Conservation (phyloP, 2,329 filamentous ascomycete genomes). For the Chalara sp. region DNA sequence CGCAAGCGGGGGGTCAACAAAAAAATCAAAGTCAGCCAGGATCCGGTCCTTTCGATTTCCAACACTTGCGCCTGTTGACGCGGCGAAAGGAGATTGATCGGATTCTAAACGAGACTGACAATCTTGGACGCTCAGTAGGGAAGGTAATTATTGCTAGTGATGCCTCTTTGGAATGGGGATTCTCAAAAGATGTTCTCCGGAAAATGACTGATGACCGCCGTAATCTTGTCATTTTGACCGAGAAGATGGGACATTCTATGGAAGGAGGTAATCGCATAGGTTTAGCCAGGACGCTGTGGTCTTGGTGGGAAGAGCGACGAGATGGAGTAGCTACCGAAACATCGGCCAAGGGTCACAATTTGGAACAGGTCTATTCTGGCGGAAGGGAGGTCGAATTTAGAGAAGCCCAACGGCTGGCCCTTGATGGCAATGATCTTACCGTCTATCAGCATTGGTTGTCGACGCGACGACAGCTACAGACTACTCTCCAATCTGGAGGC, state of each 20-base stretch:
- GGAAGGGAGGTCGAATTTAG: constrained; percentile 55
- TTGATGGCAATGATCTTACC: constrained; percentile 69
- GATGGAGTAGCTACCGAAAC: constrained; percentile 57
- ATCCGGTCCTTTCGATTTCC: constrained; percentile 82
- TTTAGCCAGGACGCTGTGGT: constrained; percentile 71
- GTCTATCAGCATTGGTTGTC: constrained; percentile 91
- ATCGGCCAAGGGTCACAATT: constrained; percentile 42
- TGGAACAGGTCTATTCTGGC: constrained; percentile 61
- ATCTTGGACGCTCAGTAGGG: constrained; percentile 37
- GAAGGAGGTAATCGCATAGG: constrained; percentile 16
- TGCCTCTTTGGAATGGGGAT: constrained; percentile 87
- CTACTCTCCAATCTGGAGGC: constrained; percentile 66
- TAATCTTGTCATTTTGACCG: constrained; percentile 84
- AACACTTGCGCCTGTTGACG: constrained; percentile 76
- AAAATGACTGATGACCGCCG: constrained; percentile 67
- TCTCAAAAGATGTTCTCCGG: constrained; percentile 74
- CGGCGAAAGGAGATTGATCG: constrained; percentile 73
- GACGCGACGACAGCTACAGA: constrained; percentile 79
- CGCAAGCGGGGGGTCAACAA: constrained; percentile 37
- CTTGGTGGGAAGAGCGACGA: constrained; percentile 65
- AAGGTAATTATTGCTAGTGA: constrained; percentile 89
- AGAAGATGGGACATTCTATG: constrained; percentile 47
- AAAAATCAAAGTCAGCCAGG: constrained; percentile 44
- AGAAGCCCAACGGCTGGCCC: constrained; percentile 54
- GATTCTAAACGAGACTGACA: constrained; percentile 44